phyloP scores from a whole-genome alignment of 129 eudicot genomes.

The Lactuca saligna region DNA sequence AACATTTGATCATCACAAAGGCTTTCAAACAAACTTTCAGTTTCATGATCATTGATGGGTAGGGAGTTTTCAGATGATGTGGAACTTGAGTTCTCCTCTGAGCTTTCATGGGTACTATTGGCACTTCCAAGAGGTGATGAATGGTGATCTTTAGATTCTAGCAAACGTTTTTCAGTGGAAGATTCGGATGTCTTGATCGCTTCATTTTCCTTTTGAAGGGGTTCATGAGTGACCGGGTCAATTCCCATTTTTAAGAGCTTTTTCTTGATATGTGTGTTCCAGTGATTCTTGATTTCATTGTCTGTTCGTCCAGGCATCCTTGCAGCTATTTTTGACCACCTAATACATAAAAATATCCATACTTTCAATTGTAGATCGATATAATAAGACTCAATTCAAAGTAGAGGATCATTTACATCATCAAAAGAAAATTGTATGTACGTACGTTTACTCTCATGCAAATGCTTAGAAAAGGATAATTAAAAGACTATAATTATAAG shows the following conservation, averaged over 20 bases:
- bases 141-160: slow-evolving; percentile 13
- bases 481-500: too few species aligned
- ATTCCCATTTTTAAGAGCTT: slow-evolving; percentile 86
- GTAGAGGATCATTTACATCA: too few species aligned
- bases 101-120: slow-evolving; percentile 20
- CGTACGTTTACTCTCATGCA: too few species aligned
- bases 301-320: slow-evolving; percentile 83
- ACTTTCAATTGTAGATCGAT: not conserved
- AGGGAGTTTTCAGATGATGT: slow-evolving; percentile 34
- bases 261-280: slow-evolving; percentile 94
- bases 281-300: slow-evolving; percentile 82
- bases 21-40: slow-evolving; percentile 27
- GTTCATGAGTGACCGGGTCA: slow-evolving; percentile 80
- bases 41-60: slow-evolving; percentile 26
- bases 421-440: too few species aligned
- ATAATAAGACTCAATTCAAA: not conserved
- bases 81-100: slow-evolving; percentile 36
- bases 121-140: not conserved
- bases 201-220: slow-evolving; percentile 40
- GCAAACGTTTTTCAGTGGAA: slow-evolving; percentile 1
- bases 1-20: slow-evolving; percentile 48
- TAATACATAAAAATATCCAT: slow-evolving; percentile 14
- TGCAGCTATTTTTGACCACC: slow-evolving; percentile 95
- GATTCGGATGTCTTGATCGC: slow-evolving; percentile 9
- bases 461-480: too few species aligned